phyloP scores from a whole-genome alignment of 257 asterid species.

The Scutellaria baicalensis region DNA sequence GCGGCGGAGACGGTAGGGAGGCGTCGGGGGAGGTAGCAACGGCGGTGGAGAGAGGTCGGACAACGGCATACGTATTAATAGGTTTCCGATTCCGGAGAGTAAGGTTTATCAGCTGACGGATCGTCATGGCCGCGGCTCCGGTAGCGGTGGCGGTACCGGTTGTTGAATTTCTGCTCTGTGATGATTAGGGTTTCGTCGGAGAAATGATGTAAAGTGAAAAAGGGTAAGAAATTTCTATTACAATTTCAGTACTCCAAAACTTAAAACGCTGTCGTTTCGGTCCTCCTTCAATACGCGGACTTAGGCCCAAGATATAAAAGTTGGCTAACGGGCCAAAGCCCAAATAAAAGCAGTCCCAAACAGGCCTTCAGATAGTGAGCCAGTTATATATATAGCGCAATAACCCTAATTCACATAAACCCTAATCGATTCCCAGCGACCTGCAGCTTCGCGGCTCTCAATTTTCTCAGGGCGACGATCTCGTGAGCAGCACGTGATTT shows the following conservation, averaged over 20 bases:
- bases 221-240: background rate
- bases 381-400: slow-evolving; percentile 1
- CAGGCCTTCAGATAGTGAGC: background rate
- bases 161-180: background rate
- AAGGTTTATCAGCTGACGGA: slow-evolving; percentile 63
- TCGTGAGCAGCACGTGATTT: slow-evolving; percentile 8
- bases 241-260: background rate
- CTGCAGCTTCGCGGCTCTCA: slow-evolving; percentile 2
- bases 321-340: slow-evolving; percentile 6
- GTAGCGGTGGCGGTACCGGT: slow-evolving; percentile 13
- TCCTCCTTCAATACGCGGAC: background rate
- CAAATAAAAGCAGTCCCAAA: background rate
- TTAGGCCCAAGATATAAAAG: background rate
- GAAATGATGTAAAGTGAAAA: background rate
- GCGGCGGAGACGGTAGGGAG: slow-evolving; percentile 54
- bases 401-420: slow-evolving; percentile 4
- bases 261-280: slow-evolving; percentile 12
- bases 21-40: slow-evolving; percentile 26
- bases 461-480: slow-evolving; percentile 1
- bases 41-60: slow-evolving; percentile 43
- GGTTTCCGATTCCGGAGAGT: slow-evolving; percentile 41
- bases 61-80: slow-evolving; percentile 13
- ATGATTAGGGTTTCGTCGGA: slow-evolving; percentile 30
- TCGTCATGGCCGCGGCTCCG: slow-evolving; percentile 47
- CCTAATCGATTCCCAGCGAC: slow-evolving; percentile 16